These are phyloP conservation scores for Gracilaria caudata DNA, from an alignment of 23 red algal genomes.

Conservation along the genomic window DNA sequence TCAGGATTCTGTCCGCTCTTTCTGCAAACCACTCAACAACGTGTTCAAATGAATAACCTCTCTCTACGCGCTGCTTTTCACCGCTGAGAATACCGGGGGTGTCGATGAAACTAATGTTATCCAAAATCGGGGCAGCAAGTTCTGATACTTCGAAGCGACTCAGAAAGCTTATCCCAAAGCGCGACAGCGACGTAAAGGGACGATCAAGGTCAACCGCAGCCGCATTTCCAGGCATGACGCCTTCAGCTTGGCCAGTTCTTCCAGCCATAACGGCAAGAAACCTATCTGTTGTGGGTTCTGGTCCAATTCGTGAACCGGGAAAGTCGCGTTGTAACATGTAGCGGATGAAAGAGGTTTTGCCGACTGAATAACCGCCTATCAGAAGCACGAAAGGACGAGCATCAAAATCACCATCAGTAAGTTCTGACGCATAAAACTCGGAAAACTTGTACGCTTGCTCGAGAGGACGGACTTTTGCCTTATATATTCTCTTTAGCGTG, in stretches of 20 bases:
- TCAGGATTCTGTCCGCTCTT: slow-evolving; percentile 73
- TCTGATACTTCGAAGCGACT: slow-evolving; percentile 78
- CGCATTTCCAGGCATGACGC: slow-evolving; percentile 79
- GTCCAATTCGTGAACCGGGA: slow-evolving; percentile 72
- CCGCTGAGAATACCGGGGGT: slow-evolving; percentile 83
- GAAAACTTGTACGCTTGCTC: slow-evolving; percentile 80
- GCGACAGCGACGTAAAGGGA: slow-evolving; percentile 67
- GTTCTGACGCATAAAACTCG: slow-evolving; percentile 77
- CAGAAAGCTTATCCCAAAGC: slow-evolving; percentile 81
- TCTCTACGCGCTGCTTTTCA: slow-evolving; percentile 79
- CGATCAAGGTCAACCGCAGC: slow-evolving; percentile 80
- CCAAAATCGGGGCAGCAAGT: slow-evolving; percentile 72
- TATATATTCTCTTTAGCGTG: slow-evolving; percentile 74
- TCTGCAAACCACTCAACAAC: slow-evolving; percentile 88
- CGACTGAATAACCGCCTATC: slow-evolving; percentile 77
- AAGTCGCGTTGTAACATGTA: slow-evolving; percentile 85
- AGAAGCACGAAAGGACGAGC: slow-evolving; percentile 77
- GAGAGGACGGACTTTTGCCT: slow-evolving; percentile 79
- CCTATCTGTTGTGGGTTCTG: slow-evolving; percentile 79
- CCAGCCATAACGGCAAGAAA: slow-evolving; percentile 76
- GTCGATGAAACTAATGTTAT: slow-evolving; percentile 77
- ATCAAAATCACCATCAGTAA: slow-evolving; percentile 84
- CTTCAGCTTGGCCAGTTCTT: slow-evolving; percentile 54
- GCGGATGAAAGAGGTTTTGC: slow-evolving; percentile 83
- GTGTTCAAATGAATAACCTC: slow-evolving; percentile 79